Evolutionary conservation across 2,329 filamentous ascomycete genomes (phyloP).

Genomic region (Sporothrix sp.): DNA sequence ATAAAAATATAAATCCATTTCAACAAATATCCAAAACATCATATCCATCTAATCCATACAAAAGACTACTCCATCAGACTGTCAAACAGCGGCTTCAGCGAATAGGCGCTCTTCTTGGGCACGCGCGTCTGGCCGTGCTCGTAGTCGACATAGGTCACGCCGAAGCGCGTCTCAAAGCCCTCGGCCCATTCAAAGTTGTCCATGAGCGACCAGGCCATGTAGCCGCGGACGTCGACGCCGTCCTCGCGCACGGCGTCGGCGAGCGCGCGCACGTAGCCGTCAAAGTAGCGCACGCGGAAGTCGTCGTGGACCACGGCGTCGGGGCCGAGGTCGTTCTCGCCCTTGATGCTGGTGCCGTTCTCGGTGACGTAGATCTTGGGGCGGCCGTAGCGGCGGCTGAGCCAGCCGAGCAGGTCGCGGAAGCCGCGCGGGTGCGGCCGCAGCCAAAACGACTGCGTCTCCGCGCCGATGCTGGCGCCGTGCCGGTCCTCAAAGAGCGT

Average conservation of each 20-base stretch:
- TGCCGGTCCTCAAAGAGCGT: constrained; percentile 59
- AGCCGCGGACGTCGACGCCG: constrained; percentile 68
- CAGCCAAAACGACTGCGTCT: constrained; percentile 77
- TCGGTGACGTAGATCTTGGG: constrained; percentile 83
- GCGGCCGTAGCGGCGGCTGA: constrained; percentile 63
- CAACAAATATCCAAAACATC: background rate
- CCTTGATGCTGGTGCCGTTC: constrained; percentile 77
- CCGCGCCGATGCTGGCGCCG: constrained; percentile 65
- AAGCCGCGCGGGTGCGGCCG: constrained; percentile 67
- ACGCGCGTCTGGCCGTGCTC: constrained; percentile 65
- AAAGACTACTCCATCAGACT: constrained; percentile 59
- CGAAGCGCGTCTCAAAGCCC: constrained; percentile 78
- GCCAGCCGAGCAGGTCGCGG: constrained; percentile 65
- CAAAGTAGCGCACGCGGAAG: constrained; percentile 72
- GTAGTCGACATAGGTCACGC: constrained; percentile 78
- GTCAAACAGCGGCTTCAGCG: constrained; percentile 61
- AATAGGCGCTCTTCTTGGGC: constrained; percentile 74
- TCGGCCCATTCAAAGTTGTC: constrained; percentile 94
- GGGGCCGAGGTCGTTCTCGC: constrained; percentile 64
- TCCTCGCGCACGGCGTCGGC: constrained; percentile 60
- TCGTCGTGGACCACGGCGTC: constrained; percentile 70
- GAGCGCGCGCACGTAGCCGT: constrained; percentile 67
- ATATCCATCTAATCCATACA: constrained; percentile 28
- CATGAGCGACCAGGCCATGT: constrained; percentile 81
- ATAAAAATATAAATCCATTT: no score